phyloP scores from a whole-genome alignment of 805 yeast genomes.

The Torulaspora maleeae region DNA sequence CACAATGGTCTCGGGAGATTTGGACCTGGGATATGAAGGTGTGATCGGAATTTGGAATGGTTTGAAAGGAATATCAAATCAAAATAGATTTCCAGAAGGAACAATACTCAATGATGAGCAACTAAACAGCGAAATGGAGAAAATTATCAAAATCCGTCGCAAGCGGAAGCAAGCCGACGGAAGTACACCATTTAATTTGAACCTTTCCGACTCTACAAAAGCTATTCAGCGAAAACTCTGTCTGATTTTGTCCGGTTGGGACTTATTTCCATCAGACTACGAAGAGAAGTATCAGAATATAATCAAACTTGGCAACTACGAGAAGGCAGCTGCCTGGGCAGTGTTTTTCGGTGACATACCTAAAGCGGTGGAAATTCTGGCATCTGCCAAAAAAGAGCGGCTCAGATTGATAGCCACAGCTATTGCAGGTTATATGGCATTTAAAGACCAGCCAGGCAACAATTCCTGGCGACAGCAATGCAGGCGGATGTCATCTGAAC shows the following conservation, averaged over 20 bases:
- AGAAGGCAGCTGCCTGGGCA: slow-evolving; percentile 97
- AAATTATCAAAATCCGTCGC: slow-evolving; percentile 40
- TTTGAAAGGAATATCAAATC: slow-evolving; percentile 46
- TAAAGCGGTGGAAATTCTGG: slow-evolving; percentile 73
- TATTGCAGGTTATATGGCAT: slow-evolving; percentile 72
- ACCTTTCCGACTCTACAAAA: slow-evolving; percentile 29
- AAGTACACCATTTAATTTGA: slow-evolving; percentile 17
- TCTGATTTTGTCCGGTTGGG: slow-evolving; percentile 86
- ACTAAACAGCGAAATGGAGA: slow-evolving; percentile 34
- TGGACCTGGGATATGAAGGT: slow-evolving; percentile 85
- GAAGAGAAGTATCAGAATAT: slow-evolving; percentile 61
- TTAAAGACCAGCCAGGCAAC: slow-evolving; percentile 42
- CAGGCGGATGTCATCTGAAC: slow-evolving; percentile 77
- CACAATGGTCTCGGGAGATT: slow-evolving; percentile 59
- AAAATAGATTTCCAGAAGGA: slow-evolving; percentile 43
- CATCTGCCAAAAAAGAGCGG: slow-evolving; percentile 65
- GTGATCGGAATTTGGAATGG: slow-evolving; percentile 89
- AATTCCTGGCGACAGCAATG: slow-evolving; percentile 93
- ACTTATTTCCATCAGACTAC: slow-evolving; percentile 66
- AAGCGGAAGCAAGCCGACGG: slow-evolving; percentile 26
- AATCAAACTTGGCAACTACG: slow-evolving; percentile 55
- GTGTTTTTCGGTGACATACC: slow-evolving; percentile 86
- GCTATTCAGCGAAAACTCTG: slow-evolving; percentile 72
- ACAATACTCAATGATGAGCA: slow-evolving; percentile 31
- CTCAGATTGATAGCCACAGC: slow-evolving; percentile 85